Evolutionary conservation across 2,329 filamentous ascomycete genomes (phyloP), one percentile per base, ranked within the genome.

Genomic region (Fusarium heterosporum): DNA sequence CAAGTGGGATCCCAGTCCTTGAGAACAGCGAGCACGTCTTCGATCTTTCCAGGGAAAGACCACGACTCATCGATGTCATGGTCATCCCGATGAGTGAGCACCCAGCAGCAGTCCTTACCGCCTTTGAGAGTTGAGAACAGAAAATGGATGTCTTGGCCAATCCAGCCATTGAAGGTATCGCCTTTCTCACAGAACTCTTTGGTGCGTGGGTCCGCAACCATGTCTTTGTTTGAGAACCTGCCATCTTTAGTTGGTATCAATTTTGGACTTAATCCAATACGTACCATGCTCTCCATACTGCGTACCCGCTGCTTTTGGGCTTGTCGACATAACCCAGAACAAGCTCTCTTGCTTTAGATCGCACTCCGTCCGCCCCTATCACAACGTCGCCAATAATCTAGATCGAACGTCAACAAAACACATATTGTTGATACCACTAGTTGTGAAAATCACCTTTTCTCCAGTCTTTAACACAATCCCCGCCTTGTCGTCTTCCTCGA

Each of bases 121-220:
- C 61, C 69, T n/a, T 71, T 87, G 66, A 88, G 82, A 4, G 85
- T 85, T 8, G 83, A 84, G 68, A 87, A 86, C 2, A 88, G 76
- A 61, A 87, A 84, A 66, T 87, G 84, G 48, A 68, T 55, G 17
- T 66, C 68, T 30, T 61, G 47, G 6, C 68, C 64, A 13, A 70
- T 83, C 86, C 82, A 84, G 26, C 85, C 85, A 54, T 86, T 86
- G 75, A 87, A 87, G 0, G 84, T 85, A 72, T 88, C 86, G 32
- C 85, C 85, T 57, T 87, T 80, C 32, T 77, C 79, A 65, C 85
- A 86, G 55, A 87, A 85, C 34, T 86, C 79, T 30, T 80, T 81
- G 3, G 85, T 87, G 22, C 79, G 74, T 2, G 84, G 82, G 64
- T 87, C 84, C 11, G 75, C 75, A 19, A 86, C 78, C 81, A 84